These are phyloP conservation scores for Peronospora destructor DNA, from an alignment of 352 stramenopile genomes.

Conservation along the genomic window DNA sequence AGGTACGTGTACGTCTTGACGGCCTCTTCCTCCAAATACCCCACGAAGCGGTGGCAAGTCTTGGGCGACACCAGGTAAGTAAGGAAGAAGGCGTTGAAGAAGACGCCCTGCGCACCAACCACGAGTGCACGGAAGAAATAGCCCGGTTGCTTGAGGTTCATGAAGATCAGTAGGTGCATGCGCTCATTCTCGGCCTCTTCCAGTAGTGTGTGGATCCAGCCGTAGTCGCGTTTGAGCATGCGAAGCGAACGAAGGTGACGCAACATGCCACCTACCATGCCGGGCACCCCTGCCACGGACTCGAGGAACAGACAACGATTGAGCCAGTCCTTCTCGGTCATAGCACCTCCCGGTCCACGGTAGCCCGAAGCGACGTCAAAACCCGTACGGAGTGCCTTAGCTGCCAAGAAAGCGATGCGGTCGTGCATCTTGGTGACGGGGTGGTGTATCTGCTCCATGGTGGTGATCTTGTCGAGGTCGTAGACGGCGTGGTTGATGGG, in stretches of 20 bases:
- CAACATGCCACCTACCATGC: slow-evolving; percentile 69
- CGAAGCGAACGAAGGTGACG: slow-evolving; percentile 81
- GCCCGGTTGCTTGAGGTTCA: slow-evolving; percentile 83
- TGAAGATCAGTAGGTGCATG: slow-evolving; percentile 90
- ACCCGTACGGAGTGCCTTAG: slow-evolving; percentile 36
- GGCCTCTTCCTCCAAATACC: slow-evolving; percentile 90
- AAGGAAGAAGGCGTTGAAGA: slow-evolving; percentile 82
- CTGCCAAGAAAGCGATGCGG: slow-evolving; percentile 29
- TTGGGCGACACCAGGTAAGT: slow-evolving; percentile 85
- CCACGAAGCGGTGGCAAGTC: slow-evolving; percentile 88
- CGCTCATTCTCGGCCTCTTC: slow-evolving; percentile 93
- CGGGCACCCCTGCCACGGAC: slow-evolving; percentile 67
- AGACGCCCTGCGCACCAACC: slow-evolving; percentile 79
- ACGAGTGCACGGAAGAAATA: slow-evolving; percentile 73
- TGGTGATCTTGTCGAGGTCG: slow-evolving; percentile 32
- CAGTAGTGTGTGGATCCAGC: slow-evolving; percentile 89
- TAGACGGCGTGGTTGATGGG: slow-evolving; percentile 37
- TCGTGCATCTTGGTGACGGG: slow-evolving; percentile 31
- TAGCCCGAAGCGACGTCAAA: slow-evolving; percentile 58
- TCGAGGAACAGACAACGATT: slow-evolving; percentile 70
- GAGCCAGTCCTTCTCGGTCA: slow-evolving; percentile 63
- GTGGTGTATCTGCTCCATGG: slow-evolving; percentile 35
- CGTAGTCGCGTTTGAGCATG: slow-evolving; percentile 81
- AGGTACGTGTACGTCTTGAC: slow-evolving; percentile 90
- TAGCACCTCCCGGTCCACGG: slow-evolving; percentile 45